Percentiles rank a stretch among this genome's conserved stretches.
Conservation (phyloP, 192 early-diverging fungal species). For the Helicostylum pulchrum region DNA sequence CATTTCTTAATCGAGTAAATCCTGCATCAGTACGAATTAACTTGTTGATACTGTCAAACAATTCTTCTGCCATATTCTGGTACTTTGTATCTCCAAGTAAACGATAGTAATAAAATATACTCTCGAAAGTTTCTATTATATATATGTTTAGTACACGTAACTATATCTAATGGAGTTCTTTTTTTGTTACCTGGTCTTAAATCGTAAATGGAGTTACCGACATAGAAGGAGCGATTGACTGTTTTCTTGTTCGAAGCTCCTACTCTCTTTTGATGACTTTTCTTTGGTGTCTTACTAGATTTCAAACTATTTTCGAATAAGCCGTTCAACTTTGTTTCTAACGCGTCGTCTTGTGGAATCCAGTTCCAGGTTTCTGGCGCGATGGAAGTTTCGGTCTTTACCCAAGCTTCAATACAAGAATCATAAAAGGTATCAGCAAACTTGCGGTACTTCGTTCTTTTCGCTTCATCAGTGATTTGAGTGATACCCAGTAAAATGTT, state of each 20-base stretch:
- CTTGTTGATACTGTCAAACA: no score
- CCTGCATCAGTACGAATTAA: constrained; percentile 6
- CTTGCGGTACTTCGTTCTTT: background rate
- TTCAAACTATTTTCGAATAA: background rate
- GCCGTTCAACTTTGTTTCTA: no score
- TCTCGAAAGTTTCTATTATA: constrained; percentile 65
- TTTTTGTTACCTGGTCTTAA: constrained; percentile 52
- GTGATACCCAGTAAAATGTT: constrained; percentile 46
- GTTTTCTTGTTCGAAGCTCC: constrained; percentile 7
- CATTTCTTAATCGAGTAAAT: constrained; percentile 17
- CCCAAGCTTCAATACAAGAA: constrained; percentile 45
- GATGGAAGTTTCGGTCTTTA: constrained; percentile 40
- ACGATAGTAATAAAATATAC: constrained; percentile 70
- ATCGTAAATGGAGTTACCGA: constrained; percentile 28
- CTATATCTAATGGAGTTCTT: background rate
- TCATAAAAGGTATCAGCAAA: constrained; percentile 45
- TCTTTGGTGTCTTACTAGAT: background rate
- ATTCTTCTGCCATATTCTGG: constrained; percentile 19
- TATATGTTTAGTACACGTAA: background rate
- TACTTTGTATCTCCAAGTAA: constrained; percentile 64
- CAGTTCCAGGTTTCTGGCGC: constrained; percentile 47
- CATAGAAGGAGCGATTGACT: background rate
- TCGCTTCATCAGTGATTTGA: constrained; percentile 35
- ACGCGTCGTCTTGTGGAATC: background rate
- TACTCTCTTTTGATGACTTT: background rate